Percentiles rank a stretch among this genome's conserved stretches.
Evolutionary conservation across 2,329 filamentous ascomycete species (phyloP).

Genomic region (Cladosporium sp.): DNA sequence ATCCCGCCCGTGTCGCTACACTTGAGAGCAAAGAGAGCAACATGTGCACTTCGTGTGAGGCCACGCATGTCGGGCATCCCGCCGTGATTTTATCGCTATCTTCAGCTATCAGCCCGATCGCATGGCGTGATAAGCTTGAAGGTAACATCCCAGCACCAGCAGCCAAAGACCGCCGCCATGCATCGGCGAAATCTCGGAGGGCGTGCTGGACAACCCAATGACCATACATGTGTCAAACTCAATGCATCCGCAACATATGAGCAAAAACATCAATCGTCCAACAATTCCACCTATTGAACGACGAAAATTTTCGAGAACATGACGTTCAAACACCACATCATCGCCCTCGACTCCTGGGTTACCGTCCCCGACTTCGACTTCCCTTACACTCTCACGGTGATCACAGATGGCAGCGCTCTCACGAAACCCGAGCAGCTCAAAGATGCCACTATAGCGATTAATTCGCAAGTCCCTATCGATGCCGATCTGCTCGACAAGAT

Average conservation of each 20-base stretch:
- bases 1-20: too few relatives aligned
- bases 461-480: conserved; percentile 39
- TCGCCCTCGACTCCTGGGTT: conserved; percentile 45
- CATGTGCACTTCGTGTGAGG: too few relatives aligned
- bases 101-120: too few relatives aligned
- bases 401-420: conserved; percentile 33
- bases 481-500: conserved; percentile 37
- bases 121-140: neutral
- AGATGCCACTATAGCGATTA: conserved; percentile 45
- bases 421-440: conserved; percentile 37
- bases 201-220: neutral
- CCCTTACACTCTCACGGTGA: conserved; percentile 38
- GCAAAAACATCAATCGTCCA: neutral
- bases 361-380: conserved; percentile 39
- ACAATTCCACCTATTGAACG: neutral
- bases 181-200: conserved; percentile 4
- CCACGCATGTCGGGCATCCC: too few relatives aligned
- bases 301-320: neutral
- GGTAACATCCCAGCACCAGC: too few relatives aligned
- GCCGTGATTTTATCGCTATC: too few relatives aligned
- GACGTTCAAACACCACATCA: conserved; percentile 41
- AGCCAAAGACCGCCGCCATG: too few relatives aligned
- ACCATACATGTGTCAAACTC: neutral
- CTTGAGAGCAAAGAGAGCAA: too few relatives aligned
- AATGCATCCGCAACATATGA: neutral